Evolutionary conservation across 2,329 filamentous ascomycete species (phyloP).

Genomic region (Hymenoscyphus fraxineus): DNA sequence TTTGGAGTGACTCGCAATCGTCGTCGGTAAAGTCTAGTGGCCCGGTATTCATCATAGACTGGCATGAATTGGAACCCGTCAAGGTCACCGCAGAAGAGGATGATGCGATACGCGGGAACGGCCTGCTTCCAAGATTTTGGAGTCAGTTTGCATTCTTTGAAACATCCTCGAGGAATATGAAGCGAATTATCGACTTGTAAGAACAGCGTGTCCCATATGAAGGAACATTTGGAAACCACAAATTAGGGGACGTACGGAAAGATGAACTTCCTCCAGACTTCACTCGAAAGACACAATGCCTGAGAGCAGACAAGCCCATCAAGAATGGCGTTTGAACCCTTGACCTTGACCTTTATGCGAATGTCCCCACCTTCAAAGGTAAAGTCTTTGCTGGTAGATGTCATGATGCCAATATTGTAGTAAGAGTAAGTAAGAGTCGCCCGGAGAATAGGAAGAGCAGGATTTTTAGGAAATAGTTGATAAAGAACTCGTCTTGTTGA

Average conservation of each 20-base stretch:
- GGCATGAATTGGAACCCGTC: not conserved
- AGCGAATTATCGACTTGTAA: too few relatives aligned
- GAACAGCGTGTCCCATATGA: too few relatives aligned
- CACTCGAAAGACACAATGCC: constrained; percentile 11
- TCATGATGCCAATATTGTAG: too few relatives aligned
- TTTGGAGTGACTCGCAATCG: not conserved
- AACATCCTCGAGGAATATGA: too few relatives aligned
- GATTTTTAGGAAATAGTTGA: too few relatives aligned
- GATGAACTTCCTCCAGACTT: constrained; percentile 19
- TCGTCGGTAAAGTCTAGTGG: not conserved
- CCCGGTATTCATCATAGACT: not conserved
- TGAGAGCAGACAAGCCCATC: constrained; percentile 12
- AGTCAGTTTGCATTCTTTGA: too few relatives aligned
- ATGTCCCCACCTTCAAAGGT: constrained; percentile 10
- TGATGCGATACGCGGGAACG: not conserved
- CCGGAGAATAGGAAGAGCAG: too few relatives aligned
- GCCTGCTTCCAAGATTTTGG: too few relatives aligned
- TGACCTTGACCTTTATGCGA: constrained; percentile 10
- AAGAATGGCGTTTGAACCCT: not conserved
- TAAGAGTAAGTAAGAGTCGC: too few relatives aligned
- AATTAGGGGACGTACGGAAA: not conserved
- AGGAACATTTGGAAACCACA: too few relatives aligned
- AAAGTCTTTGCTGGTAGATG: constrained; percentile 3
- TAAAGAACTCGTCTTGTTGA: too few relatives aligned
- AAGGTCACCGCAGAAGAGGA: not conserved